A percentile compares a stretch with the other conserved stretches of the same genome.
Conservation (phyloP, 345 rosid species). For the Lumnitzera racemosa region DNA sequence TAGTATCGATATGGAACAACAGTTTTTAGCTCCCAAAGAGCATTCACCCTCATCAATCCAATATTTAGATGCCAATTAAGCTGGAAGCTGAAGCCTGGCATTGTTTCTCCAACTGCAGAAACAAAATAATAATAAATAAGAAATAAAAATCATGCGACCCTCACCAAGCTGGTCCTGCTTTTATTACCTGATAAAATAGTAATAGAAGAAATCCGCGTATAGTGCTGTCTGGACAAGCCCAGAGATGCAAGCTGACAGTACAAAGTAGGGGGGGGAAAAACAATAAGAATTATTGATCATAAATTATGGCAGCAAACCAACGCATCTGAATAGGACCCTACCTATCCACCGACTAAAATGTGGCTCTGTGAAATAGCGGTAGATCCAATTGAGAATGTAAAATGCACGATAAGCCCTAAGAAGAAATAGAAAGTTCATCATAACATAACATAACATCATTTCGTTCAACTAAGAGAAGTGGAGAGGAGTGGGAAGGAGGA, state of each 20-base stretch:
- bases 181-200: slow-evolving; percentile 71
- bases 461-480: no score
- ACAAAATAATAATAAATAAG: not conserved
- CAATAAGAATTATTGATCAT: slow-evolving; percentile 9
- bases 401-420: slow-evolving; percentile 83
- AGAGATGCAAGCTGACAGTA: slow-evolving; percentile 64
- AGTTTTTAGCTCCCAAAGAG: not conserved
- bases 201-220: slow-evolving; percentile 91
- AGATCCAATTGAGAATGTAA: slow-evolving; percentile 86
- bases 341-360: slow-evolving; percentile 76
- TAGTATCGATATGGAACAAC: not conserved
- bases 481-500: no score
- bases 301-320: not conserved
- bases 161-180: not conserved
- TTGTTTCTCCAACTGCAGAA: slow-evolving; percentile 86
- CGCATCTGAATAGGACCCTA: slow-evolving; percentile 17
- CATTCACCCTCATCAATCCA: no score
- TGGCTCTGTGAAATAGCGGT: slow-evolving; percentile 60
- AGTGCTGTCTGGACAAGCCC: slow-evolving; percentile 85
- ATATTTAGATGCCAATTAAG: slow-evolving; percentile 25
- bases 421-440: slow-evolving; percentile 4
- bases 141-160: not conserved
- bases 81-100: slow-evolving; percentile 86
- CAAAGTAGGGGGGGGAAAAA: not conserved
- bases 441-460: no score